Conservation (phyloP, 1,284 basidiomycete species). For the Ganoderma resinaceum region DNA sequence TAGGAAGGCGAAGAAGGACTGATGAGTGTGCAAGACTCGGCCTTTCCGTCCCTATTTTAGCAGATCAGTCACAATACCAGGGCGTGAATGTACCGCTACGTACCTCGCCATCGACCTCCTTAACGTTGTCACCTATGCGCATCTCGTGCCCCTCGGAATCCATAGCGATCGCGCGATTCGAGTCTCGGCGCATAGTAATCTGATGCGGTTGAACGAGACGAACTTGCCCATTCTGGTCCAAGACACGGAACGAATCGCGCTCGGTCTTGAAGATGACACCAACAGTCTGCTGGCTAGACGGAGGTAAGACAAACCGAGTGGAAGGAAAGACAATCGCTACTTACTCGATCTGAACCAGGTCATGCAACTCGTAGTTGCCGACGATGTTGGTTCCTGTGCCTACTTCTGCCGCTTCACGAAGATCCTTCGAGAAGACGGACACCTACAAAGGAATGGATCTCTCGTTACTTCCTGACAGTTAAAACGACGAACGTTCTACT, state of each 20-base stretch:
- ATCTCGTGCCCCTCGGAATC: slow-evolving; percentile 90
- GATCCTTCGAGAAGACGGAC: slow-evolving; percentile 96
- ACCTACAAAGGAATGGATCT: slow-evolving; percentile 57
- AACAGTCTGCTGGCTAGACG: slow-evolving; percentile 82
- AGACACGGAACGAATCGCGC: slow-evolving; percentile 91
- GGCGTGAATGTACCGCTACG: slow-evolving; percentile 32
- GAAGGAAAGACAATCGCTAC: slow-evolving; percentile 37
- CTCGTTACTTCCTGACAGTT: background rate
- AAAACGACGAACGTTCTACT: slow-evolving; percentile 5
- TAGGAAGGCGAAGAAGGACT: slow-evolving; percentile 94
- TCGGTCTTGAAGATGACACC: slow-evolving; percentile 99
- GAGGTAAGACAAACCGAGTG: slow-evolving; percentile 19
- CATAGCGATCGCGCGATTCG: slow-evolving; percentile 85
- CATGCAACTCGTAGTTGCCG: slow-evolving; percentile 95
- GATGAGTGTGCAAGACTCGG: slow-evolving; percentile 93
- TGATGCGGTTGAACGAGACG: slow-evolving; percentile 94
- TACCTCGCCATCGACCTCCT: slow-evolving; percentile 92
- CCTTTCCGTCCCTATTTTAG: slow-evolving; percentile 81
- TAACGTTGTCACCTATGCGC: slow-evolving; percentile 90
- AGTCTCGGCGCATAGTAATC: slow-evolving; percentile 91
- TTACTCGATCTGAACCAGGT: slow-evolving; percentile 96
- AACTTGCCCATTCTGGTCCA: slow-evolving; percentile 93
- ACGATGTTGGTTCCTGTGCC: slow-evolving; percentile 89
- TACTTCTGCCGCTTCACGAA: slow-evolving; percentile 97
- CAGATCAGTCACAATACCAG: background rate